These are phyloP conservation scores for Fusarium falciforme DNA, from an alignment of 2,329 filamentous ascomycete species.

Conservation along the genomic window DNA sequence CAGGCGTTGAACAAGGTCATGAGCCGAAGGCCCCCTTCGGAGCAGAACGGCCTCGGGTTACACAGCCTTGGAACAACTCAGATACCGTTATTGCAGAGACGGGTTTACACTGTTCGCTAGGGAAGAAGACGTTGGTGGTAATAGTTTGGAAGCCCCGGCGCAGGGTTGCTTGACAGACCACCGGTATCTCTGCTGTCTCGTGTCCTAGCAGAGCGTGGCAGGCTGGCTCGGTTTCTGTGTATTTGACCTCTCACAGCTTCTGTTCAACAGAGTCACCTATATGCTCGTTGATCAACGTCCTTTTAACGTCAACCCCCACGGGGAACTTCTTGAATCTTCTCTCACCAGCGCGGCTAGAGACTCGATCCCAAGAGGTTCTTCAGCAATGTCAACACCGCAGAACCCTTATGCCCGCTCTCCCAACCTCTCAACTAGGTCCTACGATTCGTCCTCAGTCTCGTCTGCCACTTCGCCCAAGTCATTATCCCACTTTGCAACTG, in stretches of 20 bases:
- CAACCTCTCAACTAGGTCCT: constrained; percentile 70
- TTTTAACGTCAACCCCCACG: constrained; percentile 27
- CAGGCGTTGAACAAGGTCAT: constrained; percentile 35
- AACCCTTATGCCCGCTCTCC: constrained; percentile 70
- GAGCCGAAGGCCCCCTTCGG: constrained; percentile 32
- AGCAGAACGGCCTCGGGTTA: constrained; percentile 35
- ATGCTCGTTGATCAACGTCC: constrained; percentile 41
- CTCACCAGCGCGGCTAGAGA: constrained; percentile 24
- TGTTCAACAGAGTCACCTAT: constrained; percentile 36
- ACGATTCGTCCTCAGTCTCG: constrained; percentile 73
- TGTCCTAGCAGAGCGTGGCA: constrained; percentile 24
- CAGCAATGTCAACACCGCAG: constrained; percentile 65
- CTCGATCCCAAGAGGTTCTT: constrained; percentile 27
- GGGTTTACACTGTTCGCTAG: constrained; percentile 28
- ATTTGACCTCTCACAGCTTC: constrained; percentile 34
- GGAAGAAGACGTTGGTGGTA: constrained; percentile 25
- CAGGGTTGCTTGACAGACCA: constrained; percentile 38
- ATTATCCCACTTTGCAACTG: constrained; percentile 63
- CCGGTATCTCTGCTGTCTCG: constrained; percentile 25
- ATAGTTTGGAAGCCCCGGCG: constrained; percentile 25
- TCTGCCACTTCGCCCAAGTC: constrained; percentile 70
- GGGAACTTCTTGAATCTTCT: constrained; percentile 33
- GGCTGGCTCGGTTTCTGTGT: constrained; percentile 27
- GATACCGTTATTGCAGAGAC: constrained; percentile 29
- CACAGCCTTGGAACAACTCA: constrained; percentile 35